Evolutionary conservation across 2,329 filamentous ascomycete genomes (phyloP).

Genomic region (Gaeumannomyces tritici): DNA sequence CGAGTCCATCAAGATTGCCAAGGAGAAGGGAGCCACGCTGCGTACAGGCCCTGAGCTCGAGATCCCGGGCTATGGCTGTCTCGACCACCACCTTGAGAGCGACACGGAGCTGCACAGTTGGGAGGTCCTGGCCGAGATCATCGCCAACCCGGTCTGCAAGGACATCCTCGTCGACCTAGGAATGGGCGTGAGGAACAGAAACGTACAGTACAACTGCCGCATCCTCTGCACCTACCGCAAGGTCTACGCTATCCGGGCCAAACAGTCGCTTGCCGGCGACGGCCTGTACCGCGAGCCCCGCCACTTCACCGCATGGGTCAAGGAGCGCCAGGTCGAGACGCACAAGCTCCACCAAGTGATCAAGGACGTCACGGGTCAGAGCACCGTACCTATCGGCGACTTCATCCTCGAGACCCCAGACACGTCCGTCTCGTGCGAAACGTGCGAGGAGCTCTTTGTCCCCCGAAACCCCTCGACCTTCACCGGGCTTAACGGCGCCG

Average conservation of each 20-base stretch:
- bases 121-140: slow-evolving; percentile 13
- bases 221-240: slow-evolving; percentile 21
- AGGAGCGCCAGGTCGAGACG: slow-evolving; percentile 22
- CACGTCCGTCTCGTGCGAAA: slow-evolving; percentile 28
- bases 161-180: slow-evolving; percentile 13
- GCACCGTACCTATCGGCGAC: slow-evolving; percentile 29
- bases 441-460: slow-evolving; percentile 27
- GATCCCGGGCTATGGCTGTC: slow-evolving; percentile 23
- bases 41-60: slow-evolving; percentile 45
- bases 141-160: slow-evolving; percentile 11
- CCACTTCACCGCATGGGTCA: slow-evolving; percentile 30
- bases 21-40: slow-evolving; percentile 51
- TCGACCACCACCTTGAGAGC: slow-evolving; percentile 22
- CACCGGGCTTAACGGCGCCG: slow-evolving; percentile 10
- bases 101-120: slow-evolving; percentile 13
- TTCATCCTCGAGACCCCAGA: slow-evolving; percentile 26
- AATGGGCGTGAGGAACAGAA: slow-evolving; percentile 18
- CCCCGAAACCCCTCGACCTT: slow-evolving; percentile 14
- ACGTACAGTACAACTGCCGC: slow-evolving; percentile 26
- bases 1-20: slow-evolving; percentile 50
- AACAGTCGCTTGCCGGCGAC: slow-evolving; percentile 22
- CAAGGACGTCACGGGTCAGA: slow-evolving; percentile 19
- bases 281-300: slow-evolving; percentile 28
- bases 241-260: slow-evolving; percentile 15
- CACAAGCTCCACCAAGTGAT: slow-evolving; percentile 25